phyloP scores from a whole-genome alignment of 2,329 filamentous ascomycete genomes.

The Colletotrichum tanaceti region DNA sequence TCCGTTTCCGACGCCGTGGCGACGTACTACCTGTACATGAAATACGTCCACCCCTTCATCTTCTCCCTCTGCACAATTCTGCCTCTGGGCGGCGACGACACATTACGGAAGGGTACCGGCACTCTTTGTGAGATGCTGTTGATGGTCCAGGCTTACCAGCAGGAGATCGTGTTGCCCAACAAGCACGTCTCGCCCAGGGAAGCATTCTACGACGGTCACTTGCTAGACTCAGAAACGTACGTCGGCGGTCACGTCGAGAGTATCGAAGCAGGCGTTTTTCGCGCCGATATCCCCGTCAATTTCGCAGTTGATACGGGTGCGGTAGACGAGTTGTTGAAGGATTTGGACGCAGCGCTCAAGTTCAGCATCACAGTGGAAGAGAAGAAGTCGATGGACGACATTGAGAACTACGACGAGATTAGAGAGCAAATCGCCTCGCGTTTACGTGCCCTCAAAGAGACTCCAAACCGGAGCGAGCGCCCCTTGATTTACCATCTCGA shows the following conservation, averaged over 20 bases:
- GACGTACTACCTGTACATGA: constrained; percentile 99
- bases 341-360: constrained; percentile 87
- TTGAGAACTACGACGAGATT: constrained; percentile 85
- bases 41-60: constrained; percentile 99
- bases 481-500: constrained; percentile 98
- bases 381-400: constrained; percentile 82
- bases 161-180: constrained; percentile 92
- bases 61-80: constrained; percentile 98
- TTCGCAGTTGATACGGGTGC: constrained; percentile 91
- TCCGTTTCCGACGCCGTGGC: constrained; percentile 99
- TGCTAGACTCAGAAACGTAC: constrained; percentile 97
- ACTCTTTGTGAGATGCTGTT: constrained; percentile 99
- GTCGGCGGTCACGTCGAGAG: constrained; percentile 98
- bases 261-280: constrained; percentile 97
- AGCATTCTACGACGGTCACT: constrained; percentile 94
- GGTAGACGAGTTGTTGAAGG: constrained; percentile 86
- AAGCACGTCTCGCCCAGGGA: constrained; percentile 94
- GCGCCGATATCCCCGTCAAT: constrained; percentile 93
- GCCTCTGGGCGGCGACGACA: constrained; percentile 91
- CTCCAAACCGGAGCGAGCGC: constrained; percentile 84
- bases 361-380: constrained; percentile 90
- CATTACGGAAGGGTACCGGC: constrained; percentile 93
- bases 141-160: constrained; percentile 97
- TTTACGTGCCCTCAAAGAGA: constrained; percentile 79
- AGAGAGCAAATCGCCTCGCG: constrained; percentile 82